A percentile compares a stretch with the other conserved stretches of the same genome.
phyloP scores from a whole-genome alignment of 2,329 filamentous ascomycete species.

The Neonectria faginata region DNA sequence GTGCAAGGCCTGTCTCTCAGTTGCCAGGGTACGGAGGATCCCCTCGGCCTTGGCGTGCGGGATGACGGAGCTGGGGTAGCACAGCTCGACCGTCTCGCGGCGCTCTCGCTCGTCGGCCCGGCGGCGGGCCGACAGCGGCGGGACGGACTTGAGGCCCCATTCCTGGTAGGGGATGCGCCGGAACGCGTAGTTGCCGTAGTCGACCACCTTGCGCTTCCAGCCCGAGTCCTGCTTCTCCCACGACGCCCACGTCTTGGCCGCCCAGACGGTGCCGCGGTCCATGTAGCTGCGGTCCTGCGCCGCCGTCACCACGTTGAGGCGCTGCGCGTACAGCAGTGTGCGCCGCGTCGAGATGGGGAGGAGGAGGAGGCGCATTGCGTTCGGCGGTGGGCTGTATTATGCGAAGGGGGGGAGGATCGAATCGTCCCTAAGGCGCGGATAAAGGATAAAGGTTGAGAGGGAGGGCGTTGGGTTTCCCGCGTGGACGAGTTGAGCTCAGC shows the following conservation, averaged over 20 bases:
- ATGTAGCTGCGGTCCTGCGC: constrained; percentile 63
- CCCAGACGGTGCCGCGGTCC: constrained; percentile 78
- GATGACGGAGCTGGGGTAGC: constrained; percentile 81
- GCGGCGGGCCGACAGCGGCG: constrained; percentile 77
- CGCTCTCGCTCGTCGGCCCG: constrained; percentile 72
- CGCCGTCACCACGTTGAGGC: constrained; percentile 68
- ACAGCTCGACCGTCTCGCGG: constrained; percentile 75
- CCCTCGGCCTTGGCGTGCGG: constrained; percentile 70
- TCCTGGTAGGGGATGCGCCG: constrained; percentile 94
- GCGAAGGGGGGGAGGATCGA: background rate
- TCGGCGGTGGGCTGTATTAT: background rate
- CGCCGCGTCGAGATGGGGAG: constrained; percentile 92
- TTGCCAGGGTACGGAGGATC: constrained; percentile 78
- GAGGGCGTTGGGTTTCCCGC: background rate
- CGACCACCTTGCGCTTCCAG: constrained; percentile 90
- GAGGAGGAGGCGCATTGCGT: constrained; percentile 87
- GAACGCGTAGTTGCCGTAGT: constrained; percentile 87
- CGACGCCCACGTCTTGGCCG: constrained; percentile 80
- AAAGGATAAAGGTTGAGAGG: background rate
- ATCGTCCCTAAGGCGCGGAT: background rate
- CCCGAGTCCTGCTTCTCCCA: constrained; percentile 89
- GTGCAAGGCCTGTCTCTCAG: constrained; percentile 84
- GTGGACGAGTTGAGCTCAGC: constrained; percentile 6
- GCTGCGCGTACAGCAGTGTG: constrained; percentile 92
- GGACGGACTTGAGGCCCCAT: constrained; percentile 97